Conservation (phyloP, 306 rosid genomes). For the Oemleria cerasiformis region DNA sequence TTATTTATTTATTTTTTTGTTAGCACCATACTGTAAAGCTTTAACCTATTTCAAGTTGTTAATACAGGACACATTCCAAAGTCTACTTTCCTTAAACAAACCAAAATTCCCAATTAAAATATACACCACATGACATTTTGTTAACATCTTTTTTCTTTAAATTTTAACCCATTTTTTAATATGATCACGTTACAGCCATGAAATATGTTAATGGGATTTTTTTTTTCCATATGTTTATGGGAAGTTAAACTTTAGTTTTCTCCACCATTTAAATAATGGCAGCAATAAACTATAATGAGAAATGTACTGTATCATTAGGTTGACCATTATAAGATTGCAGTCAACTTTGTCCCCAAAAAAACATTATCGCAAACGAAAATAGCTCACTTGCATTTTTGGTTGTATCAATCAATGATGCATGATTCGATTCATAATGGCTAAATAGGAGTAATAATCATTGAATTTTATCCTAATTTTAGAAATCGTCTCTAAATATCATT, state of each 20-base stretch:
- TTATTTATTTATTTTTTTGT: background rate
- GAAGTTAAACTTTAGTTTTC: background rate
- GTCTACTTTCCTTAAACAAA: constrained; percentile 13
- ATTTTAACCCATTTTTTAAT: background rate
- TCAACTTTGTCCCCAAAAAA: background rate
- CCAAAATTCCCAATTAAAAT: constrained; percentile 1
- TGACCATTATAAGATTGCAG: background rate
- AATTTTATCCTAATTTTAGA: no score
- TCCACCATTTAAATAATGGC: background rate
- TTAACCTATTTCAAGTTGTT: constrained; percentile 25
- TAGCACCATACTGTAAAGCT: background rate
- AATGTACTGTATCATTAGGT: background rate
- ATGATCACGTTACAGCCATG: background rate
- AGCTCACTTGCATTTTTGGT: no score
- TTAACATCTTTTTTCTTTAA: background rate
- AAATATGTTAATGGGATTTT: background rate
- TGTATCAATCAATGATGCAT: no score
- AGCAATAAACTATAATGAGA: background rate
- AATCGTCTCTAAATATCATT: no score
- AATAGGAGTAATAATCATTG: no score
- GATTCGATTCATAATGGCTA: no score
- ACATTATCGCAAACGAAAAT: no score
- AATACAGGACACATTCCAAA: constrained; percentile 2
- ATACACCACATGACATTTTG: background rate
- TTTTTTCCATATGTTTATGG: no score